Base-by-base conservation (phyloP, 2,329 filamentous ascomycete species). In the Colletotrichum tofieldiae region DNA sequence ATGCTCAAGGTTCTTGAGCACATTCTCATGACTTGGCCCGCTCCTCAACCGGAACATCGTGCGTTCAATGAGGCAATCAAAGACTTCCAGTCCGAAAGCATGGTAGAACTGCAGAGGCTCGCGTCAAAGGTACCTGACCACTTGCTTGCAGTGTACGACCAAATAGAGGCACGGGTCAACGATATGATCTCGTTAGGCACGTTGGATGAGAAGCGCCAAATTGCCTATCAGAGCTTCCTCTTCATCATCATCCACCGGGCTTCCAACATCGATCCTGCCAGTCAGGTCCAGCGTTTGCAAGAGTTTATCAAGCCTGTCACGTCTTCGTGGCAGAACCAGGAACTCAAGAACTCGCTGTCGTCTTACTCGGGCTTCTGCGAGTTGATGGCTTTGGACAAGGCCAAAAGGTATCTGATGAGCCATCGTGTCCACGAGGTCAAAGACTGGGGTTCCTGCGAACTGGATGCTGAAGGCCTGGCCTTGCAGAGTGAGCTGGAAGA, bases 241-340 rank as follows among this genome's bases (percentile, higher is more conserved):
- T 97, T 99, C 80, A 96, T 97, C 71, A 96, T 99, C 74, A 92
- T 96, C 77, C 96, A 98, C 81, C 94, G 96, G 72, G 92, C 94
- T 45, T 92, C 88, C 29, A 91, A 91, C 54, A 87, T 98, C 43
- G 92, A 97, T 75, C 87, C 89, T 23, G 86, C 87, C n/a, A 83
- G 90, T 45, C 93, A 95, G 71, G 86, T 95, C 65, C 86, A 90
- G 67, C 92, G 94, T 71, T 85, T 99, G 39, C 85, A 90, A 67
- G 88, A 89, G 18, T 98, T 98, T 80, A 87, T 98, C 61, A 88
- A 92, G n/a, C 94, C 95, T 1, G 91, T 98, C 32, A 92, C 92
- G 75, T 86, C 90, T 39, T 89, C 93, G 66, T 99, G 96, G 96
- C 91, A 92, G 75, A 90, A 92, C 66, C 87, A 91, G 18, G 86